These are phyloP conservation scores for Nitzschia sp. DNA, from an alignment of 108 stramenopile species.

Conservation along the genomic window DNA sequence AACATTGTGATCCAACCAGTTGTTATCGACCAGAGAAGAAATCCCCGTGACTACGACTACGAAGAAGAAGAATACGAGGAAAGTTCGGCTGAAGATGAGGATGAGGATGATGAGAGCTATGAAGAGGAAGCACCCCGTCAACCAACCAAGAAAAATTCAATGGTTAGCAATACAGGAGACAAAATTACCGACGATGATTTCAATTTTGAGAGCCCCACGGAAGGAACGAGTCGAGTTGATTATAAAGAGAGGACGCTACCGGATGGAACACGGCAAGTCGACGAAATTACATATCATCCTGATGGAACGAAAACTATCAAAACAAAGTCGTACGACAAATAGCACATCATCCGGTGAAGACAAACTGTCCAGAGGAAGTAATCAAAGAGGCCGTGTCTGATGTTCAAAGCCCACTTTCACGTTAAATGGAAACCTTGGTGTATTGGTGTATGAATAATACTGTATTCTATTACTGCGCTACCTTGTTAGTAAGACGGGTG, in stretches of 20 bases:
- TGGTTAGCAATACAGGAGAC: not conserved
- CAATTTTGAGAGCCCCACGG: not conserved
- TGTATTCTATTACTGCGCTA: too few relatives aligned
- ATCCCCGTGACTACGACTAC: not conserved
- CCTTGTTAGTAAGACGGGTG: too few relatives aligned
- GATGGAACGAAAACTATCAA: constrained; percentile 11
- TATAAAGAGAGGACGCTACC: constrained; percentile 13
- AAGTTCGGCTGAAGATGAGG: not conserved
- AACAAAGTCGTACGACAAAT: too few relatives aligned
- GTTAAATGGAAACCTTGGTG: too few relatives aligned
- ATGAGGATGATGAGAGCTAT: constrained; percentile 2
- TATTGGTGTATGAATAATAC: constrained; percentile 4
- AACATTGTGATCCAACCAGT: constrained; percentile 2
- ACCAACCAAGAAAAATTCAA: constrained; percentile 1
- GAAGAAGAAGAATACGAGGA: not conserved
- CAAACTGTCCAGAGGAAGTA: too few relatives aligned
- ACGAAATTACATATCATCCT: constrained; percentile 9
- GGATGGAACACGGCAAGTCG: constrained; percentile 11
- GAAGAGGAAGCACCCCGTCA: not conserved
- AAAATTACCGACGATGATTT: constrained; percentile 19
- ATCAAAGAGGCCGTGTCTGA: too few relatives aligned
- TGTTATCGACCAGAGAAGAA: not conserved
- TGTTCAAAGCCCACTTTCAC: too few relatives aligned
- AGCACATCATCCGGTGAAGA: too few relatives aligned
- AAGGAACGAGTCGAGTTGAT: not conserved